Base-by-base conservation (phyloP, 1,139 yeast genomes). In the Kodamaea anthophila region DNA sequence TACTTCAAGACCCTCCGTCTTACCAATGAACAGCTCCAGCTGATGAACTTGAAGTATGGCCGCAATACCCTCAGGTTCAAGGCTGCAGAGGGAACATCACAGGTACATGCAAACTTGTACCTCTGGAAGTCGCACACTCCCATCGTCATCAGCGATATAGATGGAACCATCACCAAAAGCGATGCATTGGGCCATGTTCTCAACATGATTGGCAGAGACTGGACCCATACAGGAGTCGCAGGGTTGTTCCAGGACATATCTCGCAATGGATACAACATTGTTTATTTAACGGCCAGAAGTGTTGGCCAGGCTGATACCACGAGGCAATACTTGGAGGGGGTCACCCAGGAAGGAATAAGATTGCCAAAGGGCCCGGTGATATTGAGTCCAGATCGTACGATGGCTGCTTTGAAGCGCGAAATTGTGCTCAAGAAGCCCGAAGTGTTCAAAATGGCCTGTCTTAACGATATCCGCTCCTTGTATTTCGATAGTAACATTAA, bases 151-250 rank as follows among this genome's bases (percentile, higher is more conserved):
- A 86, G 96, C 7, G 99, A 93, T 58, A 91, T 93, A 38, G 99
- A 93, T 55, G 99, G 99, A 11, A 93, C 99, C 2, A 93, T 93
- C 42, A 93, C 99, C 15, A 87, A 87, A 53, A 86, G 96, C 1
- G 99, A 93, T 60, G 98, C 98, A 0, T 64, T 93, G 45, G 99
- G 99, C 4, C 99, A 93, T 57, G 93, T 93, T 2, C 64, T 91
- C 53, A 88, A 94, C 20, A 78, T 91, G 74, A 65, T 93, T 28
- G 99, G 99, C 3, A 74, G 87, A 43, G 99, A 93, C 58, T 93
- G 98, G 98, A 93, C 98, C 0, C 99, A 93, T 52, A 74, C 79
- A 1, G 99, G 98, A 14, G 98, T 93, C 24, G 96, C 96, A 2
- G 80, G 78, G 44, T 62, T 93, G 37, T 93, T 88, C 53, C 77